Percentiles rank a stretch among this genome's conserved stretches.
phyloP scores from a whole-genome alignment of 441 rosid genomes.

The Aleurites moluccanus region DNA sequence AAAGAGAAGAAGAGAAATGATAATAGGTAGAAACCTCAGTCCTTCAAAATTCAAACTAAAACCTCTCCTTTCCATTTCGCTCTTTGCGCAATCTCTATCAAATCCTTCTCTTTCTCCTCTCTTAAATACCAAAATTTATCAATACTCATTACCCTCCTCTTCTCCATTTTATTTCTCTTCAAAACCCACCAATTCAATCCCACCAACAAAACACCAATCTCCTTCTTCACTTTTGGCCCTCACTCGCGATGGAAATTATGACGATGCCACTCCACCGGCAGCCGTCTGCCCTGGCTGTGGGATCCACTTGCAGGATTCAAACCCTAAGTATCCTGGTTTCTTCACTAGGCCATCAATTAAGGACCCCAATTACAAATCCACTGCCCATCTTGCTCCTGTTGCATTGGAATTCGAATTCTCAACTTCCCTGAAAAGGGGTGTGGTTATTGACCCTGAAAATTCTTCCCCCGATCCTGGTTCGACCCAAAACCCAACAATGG shows the following conservation, averaged over 20 bases:
- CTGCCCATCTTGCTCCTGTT: slow-evolving; percentile 44
- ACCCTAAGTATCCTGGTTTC: slow-evolving; percentile 76
- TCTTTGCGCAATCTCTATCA: slow-evolving; percentile 3
- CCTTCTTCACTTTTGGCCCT: slow-evolving; percentile 32
- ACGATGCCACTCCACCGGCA: slow-evolving; percentile 47
- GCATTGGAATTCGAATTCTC: slow-evolving; percentile 58
- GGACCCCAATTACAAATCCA: slow-evolving; percentile 30
- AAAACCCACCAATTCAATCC: slow-evolving; percentile 21
- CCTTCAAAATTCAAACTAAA: slow-evolving; percentile 27
- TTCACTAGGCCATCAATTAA: slow-evolving; percentile 58
- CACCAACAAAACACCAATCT: slow-evolving; percentile 9
- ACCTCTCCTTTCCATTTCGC: slow-evolving; percentile 20
- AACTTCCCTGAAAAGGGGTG: slow-evolving; percentile 58
- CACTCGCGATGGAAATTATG: slow-evolving; percentile 78
- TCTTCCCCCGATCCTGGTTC: not conserved
- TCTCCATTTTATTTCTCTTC: slow-evolving; percentile 23
- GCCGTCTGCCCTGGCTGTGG: slow-evolving; percentile 93
- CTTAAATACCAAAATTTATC: not conserved
- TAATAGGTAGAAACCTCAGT: slow-evolving; percentile 26
- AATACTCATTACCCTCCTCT: slow-evolving; percentile 11
- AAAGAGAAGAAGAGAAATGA: slow-evolving; percentile 12
- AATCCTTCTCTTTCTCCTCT: slow-evolving; percentile 13
- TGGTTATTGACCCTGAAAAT: slow-evolving; percentile 40
- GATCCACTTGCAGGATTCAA: slow-evolving; percentile 65
- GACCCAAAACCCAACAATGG: slow-evolving; percentile 13